Percentiles rank a stretch among this genome's conserved stretches.
phyloP scores from a whole-genome alignment of 306 rosid species.

The Lathyrus sativus region DNA sequence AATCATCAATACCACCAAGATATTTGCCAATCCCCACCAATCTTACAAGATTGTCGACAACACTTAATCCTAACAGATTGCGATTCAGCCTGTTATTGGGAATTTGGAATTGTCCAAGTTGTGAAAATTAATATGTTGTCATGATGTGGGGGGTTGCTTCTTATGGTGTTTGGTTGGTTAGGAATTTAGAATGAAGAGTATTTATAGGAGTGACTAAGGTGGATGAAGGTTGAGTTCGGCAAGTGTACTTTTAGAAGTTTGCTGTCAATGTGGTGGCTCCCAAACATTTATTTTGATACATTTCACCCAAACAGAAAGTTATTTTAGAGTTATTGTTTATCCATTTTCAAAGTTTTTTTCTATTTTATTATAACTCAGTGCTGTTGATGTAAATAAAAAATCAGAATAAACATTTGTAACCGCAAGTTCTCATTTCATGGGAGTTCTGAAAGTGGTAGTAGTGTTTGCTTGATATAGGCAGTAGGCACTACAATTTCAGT shows the following conservation, averaged over 20 bases:
- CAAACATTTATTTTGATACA: neutral
- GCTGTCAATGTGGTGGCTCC: neutral
- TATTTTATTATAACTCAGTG: slow-evolving; percentile 1
- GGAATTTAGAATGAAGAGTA: neutral
- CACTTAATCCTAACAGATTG: neutral
- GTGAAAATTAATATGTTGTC: slow-evolving; percentile 15
- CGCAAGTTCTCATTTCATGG: neutral
- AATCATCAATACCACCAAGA: neutral
- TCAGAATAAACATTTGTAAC: slow-evolving; percentile 2
- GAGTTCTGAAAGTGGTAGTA: neutral
- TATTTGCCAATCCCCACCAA: neutral
- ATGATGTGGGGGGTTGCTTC: slow-evolving; percentile 4
- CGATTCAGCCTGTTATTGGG: neutral
- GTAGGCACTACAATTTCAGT: neutral
- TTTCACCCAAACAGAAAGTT: neutral
- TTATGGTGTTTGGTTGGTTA: neutral
- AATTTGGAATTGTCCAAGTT: neutral
- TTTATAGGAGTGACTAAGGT: neutral
- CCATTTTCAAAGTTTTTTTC: slow-evolving; percentile 13
- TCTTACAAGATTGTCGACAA: neutral
- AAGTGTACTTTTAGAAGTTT: slow-evolving; percentile 1
- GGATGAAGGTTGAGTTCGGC: neutral
- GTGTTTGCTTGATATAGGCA: neutral
- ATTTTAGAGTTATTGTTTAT: neutral
- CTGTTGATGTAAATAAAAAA: neutral